A percentile compares a stretch with the other conserved stretches of the same genome.
These are phyloP conservation scores for Oxyria digyna DNA, from an alignment of 148 eudicot species.

Conservation along the genomic window DNA sequence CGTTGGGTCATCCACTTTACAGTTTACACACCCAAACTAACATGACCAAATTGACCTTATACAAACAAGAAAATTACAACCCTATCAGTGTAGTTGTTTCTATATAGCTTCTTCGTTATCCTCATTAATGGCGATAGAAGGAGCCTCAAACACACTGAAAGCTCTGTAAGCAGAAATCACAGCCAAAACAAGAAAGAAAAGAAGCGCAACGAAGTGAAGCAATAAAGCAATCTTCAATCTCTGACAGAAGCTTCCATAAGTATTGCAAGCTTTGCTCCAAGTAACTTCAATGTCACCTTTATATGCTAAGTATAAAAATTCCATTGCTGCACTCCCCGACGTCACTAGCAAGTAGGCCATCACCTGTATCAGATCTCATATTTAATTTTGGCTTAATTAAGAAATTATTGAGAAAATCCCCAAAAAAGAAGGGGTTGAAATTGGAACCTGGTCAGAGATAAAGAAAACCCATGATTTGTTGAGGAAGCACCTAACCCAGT, in stretches of 20 bases:
- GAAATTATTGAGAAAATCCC: no score
- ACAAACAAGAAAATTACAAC: neutral
- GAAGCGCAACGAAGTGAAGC: conserved; percentile 46
- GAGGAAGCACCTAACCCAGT: conserved; percentile 42
- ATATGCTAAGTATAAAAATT: conserved; percentile 54
- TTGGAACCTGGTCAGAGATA: conserved; percentile 70
- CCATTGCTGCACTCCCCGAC: conserved; percentile 51
- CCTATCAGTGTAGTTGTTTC: neutral
- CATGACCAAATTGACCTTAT: neutral
- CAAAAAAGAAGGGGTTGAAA: neutral
- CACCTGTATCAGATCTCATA: conserved; percentile 22
- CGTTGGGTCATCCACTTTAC: neutral
- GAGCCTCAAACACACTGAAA: conserved; percentile 44
- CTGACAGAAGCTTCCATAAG: conserved; percentile 66
- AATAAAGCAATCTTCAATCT: conserved; percentile 40
- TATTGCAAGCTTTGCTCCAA: conserved; percentile 82
- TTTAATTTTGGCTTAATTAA: no score
- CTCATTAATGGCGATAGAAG: conserved; percentile 37
- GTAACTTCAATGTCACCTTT: conserved; percentile 52
- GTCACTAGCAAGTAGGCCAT: conserved; percentile 76
- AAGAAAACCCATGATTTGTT: conserved; percentile 55
- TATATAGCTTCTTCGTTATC: conserved; percentile 12
- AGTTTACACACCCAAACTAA: neutral
- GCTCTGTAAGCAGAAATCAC: conserved; percentile 61
- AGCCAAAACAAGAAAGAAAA: conserved; percentile 54